Percentiles rank a stretch among this genome's conserved stretches.
These are phyloP conservation scores for Evansstolkia leycettana DNA, from an alignment of 495 filamentous ascomycete species.

Conservation along the genomic window DNA sequence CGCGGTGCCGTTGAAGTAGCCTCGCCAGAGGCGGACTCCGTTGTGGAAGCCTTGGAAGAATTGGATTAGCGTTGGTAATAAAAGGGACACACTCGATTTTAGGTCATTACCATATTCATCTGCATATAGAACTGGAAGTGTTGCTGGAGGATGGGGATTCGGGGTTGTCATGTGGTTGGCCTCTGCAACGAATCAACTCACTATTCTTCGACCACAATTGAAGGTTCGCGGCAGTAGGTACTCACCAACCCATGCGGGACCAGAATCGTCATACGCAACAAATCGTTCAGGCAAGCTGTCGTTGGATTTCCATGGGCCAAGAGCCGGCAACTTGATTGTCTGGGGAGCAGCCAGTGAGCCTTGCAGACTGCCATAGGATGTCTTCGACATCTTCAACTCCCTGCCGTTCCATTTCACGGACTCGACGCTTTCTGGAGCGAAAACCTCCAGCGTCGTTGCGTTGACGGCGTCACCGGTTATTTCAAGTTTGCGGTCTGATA, in stretches of 20 bases:
- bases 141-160: conserved; percentile 47
- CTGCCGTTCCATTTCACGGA: conserved; percentile 46
- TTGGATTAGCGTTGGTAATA: no score
- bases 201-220: not conserved
- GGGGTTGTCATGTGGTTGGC: conserved; percentile 42
- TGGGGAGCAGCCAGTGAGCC: conserved; percentile 30
- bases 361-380: conserved; percentile 35
- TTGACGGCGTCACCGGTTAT: conserved; percentile 54
- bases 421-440: conserved; percentile 37
- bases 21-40: conserved; percentile 55
- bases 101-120: conserved; percentile 54
- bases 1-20: conserved; percentile 47
- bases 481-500: conserved; percentile 33
- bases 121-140: conserved; percentile 42
- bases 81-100: no score
- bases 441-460: conserved; percentile 47
- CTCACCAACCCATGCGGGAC: conserved; percentile 41
- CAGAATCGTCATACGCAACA: conserved; percentile 46
- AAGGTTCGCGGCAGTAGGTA: conserved; percentile 1
- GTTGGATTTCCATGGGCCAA: conserved; percentile 50
- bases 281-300: conserved; percentile 59
- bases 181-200: conserved; percentile 25
- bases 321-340: conserved; percentile 36
- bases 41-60: conserved; percentile 59
- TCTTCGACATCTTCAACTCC: conserved; percentile 18